Conservation (phyloP, 495 filamentous ascomycete species). For the Xylaria cubensis region DNA sequence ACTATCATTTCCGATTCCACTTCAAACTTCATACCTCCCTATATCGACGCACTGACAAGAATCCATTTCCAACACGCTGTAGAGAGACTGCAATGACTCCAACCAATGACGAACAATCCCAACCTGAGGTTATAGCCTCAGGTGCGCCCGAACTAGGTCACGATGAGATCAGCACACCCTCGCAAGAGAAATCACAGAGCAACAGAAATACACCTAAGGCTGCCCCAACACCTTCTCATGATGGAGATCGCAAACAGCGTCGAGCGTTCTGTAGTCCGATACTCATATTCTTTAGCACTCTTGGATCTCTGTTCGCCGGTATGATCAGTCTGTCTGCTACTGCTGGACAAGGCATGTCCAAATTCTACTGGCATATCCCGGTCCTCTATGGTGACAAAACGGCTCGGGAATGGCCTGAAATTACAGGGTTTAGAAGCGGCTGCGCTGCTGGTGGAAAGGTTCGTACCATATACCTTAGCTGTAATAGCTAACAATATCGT, state of each 20-base stretch:
- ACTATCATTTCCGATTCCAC: neutral
- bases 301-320: neutral
- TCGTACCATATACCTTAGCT: neutral
- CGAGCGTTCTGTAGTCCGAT: constrained; percentile 10
- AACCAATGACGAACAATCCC: neutral
- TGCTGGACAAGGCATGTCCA: constrained; percentile 16
- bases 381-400: constrained; percentile 9
- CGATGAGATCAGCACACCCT: neutral
- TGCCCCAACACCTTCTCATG: neutral
- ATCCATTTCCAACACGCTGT: neutral
- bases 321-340: constrained; percentile 5
- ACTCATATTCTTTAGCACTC: constrained; percentile 1
- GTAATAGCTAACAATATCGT: no score
- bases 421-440: constrained; percentile 3
- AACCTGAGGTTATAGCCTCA: neutral
- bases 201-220: neutral
- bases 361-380: constrained; percentile 13
- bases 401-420: constrained; percentile 2
- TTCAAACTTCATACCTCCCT: neutral
- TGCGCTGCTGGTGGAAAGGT: constrained; percentile 11
- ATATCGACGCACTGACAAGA: neutral
- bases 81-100: neutral
- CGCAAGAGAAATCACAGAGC: neutral
- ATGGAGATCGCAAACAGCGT: constrained; percentile 1
- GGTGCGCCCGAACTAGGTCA: neutral